A percentile compares a stretch with the other conserved stretches of the same genome.
Evolutionary conservation across 1,139 yeast genomes (phyloP).

Genomic region (Trichomonascaceae sp.): DNA sequence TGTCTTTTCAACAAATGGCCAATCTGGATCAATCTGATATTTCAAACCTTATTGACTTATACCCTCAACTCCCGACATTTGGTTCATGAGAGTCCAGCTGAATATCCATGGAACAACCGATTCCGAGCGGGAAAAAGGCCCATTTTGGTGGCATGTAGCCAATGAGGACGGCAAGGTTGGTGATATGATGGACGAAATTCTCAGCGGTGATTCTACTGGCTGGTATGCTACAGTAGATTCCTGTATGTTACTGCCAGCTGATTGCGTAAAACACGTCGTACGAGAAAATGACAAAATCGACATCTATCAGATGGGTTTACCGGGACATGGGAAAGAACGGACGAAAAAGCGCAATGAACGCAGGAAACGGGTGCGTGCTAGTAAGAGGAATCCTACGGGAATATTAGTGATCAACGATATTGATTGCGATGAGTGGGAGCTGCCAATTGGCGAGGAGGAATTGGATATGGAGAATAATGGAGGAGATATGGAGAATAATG

Average conservation of each 20-base stretch:
- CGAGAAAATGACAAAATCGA: conserved; percentile 12
- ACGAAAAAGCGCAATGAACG: conserved; percentile 18
- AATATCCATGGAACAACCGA: neutral
- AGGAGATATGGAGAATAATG: neutral
- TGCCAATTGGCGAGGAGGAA: neutral
- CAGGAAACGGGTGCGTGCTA: conserved; percentile 5
- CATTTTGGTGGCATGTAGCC: conserved; percentile 8
- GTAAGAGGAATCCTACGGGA: neutral
- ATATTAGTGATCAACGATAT: neutral
- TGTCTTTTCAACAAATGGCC: conserved; percentile 58
- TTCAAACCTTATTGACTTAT: conserved; percentile 23
- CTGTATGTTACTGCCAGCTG: neutral
- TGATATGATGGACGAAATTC: neutral
- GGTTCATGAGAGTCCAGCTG: conserved; percentile 5
- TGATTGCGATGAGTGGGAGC: conserved; percentile 1
- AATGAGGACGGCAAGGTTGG: conserved; percentile 2
- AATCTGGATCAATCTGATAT: conserved; percentile 24
- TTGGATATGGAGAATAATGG: neutral
- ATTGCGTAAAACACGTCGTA: conserved; percentile 10
- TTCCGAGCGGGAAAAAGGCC: neutral
- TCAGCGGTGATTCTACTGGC: neutral
- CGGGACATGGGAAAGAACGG: conserved; percentile 15
- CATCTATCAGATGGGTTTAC: conserved; percentile 4
- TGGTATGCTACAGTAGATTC: conserved; percentile 2
- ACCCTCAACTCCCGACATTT: conserved; percentile 16